A percentile compares a stretch with the other conserved stretches of the same genome.
phyloP scores from a whole-genome alignment of 139 green algal species.

The Haematococcus lacustris region DNA sequence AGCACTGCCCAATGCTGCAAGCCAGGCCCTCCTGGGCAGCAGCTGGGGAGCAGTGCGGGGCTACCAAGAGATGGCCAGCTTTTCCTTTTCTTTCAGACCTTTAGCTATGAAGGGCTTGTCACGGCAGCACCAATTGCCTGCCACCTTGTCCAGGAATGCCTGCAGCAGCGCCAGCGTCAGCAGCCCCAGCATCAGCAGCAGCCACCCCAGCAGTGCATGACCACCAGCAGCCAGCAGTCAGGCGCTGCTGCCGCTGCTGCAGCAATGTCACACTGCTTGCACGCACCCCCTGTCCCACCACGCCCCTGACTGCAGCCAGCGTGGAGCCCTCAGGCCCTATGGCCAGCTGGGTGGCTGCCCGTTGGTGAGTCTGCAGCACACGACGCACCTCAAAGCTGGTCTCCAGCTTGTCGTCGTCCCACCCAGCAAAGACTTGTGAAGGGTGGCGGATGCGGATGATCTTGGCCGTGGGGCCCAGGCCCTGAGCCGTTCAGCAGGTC shows the following conservation, averaged over 20 bases:
- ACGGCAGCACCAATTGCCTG: conserved; percentile 18
- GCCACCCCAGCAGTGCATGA: no score
- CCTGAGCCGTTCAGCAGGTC: conserved; percentile 6
- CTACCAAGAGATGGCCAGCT: conserved; percentile 9
- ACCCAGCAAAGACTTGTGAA: conserved; percentile 23
- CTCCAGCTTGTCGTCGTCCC: conserved; percentile 18
- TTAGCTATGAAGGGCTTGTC: conserved; percentile 18
- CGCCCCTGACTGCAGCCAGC: no score
- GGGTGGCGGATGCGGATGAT: conserved; percentile 19
- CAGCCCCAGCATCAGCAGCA: no score
- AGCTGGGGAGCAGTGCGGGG: not conserved
- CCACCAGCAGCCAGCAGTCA: no score
- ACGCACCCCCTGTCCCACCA: no score
- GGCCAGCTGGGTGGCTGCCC: no score
- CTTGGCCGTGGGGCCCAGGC: conserved; percentile 16
- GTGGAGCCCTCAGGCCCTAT: no score
- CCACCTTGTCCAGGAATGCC: conserved; percentile 13
- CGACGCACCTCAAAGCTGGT: conserved; percentile 8
- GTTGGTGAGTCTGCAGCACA: not conserved
- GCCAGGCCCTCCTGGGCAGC: no score
- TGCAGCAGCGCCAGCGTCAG: no score
- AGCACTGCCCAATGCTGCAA: no score
- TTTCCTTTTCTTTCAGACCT: conserved; percentile 19
- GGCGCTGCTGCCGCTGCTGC: no score
- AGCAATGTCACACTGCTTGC: no score